Evolutionary conservation across 2,329 filamentous ascomycete genomes (phyloP).

Genomic region (Trichothecium roseum): DNA sequence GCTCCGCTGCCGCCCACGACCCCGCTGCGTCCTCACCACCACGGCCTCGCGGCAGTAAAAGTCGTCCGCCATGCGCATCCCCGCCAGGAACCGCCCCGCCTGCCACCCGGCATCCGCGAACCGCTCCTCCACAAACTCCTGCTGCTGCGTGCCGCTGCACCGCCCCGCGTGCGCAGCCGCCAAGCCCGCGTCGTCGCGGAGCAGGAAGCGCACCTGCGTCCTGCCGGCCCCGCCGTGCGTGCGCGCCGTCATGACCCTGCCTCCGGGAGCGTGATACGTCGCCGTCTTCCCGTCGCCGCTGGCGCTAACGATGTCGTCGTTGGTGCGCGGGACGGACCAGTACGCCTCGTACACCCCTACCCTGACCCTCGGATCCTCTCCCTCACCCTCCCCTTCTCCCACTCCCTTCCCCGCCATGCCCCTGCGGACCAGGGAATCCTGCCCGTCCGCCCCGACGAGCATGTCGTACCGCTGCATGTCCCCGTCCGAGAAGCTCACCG

Average conservation of each 20-base stretch:
- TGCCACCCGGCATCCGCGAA: conserved; percentile 32
- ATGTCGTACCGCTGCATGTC: conserved; percentile 33
- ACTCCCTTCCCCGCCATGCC: conserved; percentile 12
- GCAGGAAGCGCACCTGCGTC: conserved; percentile 23
- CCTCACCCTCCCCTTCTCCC: too few relatives aligned
- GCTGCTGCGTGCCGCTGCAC: conserved; percentile 21
- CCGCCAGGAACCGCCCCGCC: conserved; percentile 16
- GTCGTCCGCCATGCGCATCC: conserved; percentile 20
- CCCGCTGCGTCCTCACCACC: conserved; percentile 26
- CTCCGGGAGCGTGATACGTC: conserved; percentile 16
- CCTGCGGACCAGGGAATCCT: conserved; percentile 9
- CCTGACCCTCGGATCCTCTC: conserved; percentile 19
- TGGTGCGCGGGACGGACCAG: too few relatives aligned
- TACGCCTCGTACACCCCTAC: conserved; percentile 16
- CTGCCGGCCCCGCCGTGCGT: conserved; percentile 13
- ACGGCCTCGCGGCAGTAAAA: conserved; percentile 31
- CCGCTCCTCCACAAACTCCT: conserved; percentile 17
- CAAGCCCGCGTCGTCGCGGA: conserved; percentile 12
- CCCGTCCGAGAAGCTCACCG: conserved; percentile 32
- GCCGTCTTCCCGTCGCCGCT: conserved; percentile 14
- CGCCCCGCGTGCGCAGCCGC: neutral
- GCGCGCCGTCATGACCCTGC: conserved; percentile 20
- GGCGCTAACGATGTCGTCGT: too few relatives aligned
- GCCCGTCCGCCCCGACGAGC: conserved; percentile 44
- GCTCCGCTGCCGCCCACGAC: too few relatives aligned